Evolutionary conservation across 257 asterid genomes (phyloP).

Genomic region (Penstemon davidsonii): DNA sequence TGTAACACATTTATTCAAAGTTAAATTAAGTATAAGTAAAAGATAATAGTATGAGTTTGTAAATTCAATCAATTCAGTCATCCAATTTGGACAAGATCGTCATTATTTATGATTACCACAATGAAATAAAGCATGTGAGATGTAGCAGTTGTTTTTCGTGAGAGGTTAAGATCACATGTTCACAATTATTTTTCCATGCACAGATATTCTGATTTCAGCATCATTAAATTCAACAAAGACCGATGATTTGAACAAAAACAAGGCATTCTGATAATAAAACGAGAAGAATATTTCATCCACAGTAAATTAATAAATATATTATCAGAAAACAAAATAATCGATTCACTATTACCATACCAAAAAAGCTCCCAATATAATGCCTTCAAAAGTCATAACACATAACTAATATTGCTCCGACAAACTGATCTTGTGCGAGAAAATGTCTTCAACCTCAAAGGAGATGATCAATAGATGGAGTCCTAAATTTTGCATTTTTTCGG

Average conservation of each 20-base stretch:
- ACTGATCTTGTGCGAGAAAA: not conserved
- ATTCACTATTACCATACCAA: too few relatives aligned
- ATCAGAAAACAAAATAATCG: not conserved
- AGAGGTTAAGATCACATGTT: not conserved
- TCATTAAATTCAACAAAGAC: slow-evolving; percentile 1
- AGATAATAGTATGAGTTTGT: not conserved
- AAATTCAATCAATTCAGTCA: slow-evolving; percentile 2
- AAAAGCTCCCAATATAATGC: not conserved
- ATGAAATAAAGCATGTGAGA: not conserved
- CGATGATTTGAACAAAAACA: not conserved
- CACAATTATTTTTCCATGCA: not conserved
- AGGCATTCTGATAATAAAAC: not conserved
- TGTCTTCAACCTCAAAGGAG: too few relatives aligned
- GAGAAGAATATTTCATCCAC: not conserved
- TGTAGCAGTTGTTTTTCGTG: not conserved
- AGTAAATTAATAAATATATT: too few relatives aligned
- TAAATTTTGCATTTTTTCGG: too few relatives aligned
- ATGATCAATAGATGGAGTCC: too few relatives aligned
- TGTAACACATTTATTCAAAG: slow-evolving; percentile 40
- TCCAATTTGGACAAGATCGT: not conserved
- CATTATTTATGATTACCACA: slow-evolving; percentile 3
- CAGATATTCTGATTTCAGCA: not conserved
- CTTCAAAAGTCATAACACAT: not conserved
- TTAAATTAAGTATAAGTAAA: slow-evolving; percentile 13
- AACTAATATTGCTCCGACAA: not conserved